Percentiles rank a stretch among this genome's conserved stretches.
These are phyloP conservation scores for Schizonepeta tenuifolia DNA, from an alignment of 257 asterid genomes.

Conservation along the genomic window DNA sequence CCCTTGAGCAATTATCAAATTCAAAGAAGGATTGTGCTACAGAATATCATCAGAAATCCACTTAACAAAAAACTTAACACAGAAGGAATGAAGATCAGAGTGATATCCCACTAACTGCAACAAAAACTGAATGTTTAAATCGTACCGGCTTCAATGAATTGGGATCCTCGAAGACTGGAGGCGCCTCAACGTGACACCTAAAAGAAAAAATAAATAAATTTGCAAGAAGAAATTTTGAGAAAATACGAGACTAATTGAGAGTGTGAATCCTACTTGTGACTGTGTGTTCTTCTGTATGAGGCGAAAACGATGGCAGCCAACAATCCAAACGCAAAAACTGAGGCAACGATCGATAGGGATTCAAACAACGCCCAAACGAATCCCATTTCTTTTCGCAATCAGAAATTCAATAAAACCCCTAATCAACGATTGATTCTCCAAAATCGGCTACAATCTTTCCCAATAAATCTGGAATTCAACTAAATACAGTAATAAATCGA, in stretches of 20 bases:
- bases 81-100: not conserved
- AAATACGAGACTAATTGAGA: conserved; percentile 14
- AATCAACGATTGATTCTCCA: not conserved
- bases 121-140: conserved; percentile 17
- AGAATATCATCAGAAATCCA: conserved; percentile 2
- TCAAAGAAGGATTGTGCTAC: conserved; percentile 5
- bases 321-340: conserved; percentile 54
- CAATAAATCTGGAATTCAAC: conserved; percentile 21
- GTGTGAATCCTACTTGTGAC: conserved; percentile 51
- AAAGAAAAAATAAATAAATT: conserved; percentile 11
- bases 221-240: not conserved
- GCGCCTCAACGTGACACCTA: conserved; percentile 74
- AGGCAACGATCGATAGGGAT: conserved; percentile 52
- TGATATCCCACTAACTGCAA: not conserved
- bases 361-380: conserved; percentile 55
- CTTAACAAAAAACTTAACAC: not conserved
- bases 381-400: conserved; percentile 42
- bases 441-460: conserved; percentile 14
- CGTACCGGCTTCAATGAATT: conserved; percentile 74
- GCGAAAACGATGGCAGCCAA: conserved; percentile 57
- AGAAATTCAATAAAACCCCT: not conserved
- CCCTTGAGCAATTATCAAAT: not conserved
- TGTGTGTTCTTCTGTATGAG: conserved; percentile 62
- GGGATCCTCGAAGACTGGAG: conserved; percentile 90
- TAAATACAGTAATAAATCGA: not conserved